Percentiles rank a stretch among this genome's conserved stretches.
Evolutionary conservation across 768 basidiomycete genomes (phyloP).

Genomic region (Rhizopogon sp.): DNA sequence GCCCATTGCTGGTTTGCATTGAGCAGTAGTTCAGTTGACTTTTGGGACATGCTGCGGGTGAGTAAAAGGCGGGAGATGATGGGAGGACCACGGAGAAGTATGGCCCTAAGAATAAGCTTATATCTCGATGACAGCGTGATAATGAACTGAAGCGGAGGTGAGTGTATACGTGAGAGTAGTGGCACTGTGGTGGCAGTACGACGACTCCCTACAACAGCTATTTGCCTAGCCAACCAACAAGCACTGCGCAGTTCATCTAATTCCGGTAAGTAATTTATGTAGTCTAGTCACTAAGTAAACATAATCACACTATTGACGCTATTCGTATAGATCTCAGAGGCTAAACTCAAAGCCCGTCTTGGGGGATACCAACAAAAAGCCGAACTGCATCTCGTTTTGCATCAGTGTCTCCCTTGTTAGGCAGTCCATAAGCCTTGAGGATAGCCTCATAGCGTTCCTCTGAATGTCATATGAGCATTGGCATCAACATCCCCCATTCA

Average conservation of each 20-base stretch:
- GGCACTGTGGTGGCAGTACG: no score
- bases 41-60: background rate
- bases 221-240: no score
- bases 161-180: no score
- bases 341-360: slow-evolving; percentile 8
- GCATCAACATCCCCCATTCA: background rate
- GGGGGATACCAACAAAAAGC: slow-evolving; percentile 31
- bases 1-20: slow-evolving; percentile 69
- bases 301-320: no score
- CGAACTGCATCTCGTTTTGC: slow-evolving; percentile 36
- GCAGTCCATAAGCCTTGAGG: slow-evolving; percentile 28
- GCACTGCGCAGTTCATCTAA: no score
- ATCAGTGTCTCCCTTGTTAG: slow-evolving; percentile 33
- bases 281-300: no score
- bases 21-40: slow-evolving; percentile 24
- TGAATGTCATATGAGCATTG: slow-evolving; percentile 4
- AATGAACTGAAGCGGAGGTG: background rate
- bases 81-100: background rate
- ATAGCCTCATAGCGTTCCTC: slow-evolving; percentile 38
- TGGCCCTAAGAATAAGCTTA: background rate
- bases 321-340: no score
- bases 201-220: no score
- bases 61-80: background rate
- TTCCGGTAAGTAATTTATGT: no score
- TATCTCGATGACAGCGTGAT: background rate